phyloP scores from a whole-genome alignment of 441 rosid species.

The Breynia disticha region DNA sequence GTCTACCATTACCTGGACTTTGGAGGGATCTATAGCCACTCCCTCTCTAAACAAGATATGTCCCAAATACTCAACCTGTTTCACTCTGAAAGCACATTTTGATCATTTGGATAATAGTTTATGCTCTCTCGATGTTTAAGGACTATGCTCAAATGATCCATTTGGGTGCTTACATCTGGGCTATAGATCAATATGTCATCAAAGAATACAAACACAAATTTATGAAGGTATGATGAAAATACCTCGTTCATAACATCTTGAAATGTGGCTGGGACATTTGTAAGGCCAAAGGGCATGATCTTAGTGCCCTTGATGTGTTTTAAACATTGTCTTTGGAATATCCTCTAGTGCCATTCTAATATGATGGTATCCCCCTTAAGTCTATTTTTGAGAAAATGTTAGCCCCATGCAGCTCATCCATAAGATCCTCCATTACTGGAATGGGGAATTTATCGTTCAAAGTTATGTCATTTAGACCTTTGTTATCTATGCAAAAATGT shows the following conservation, averaged over 20 bases:
- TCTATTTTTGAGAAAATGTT: not conserved
- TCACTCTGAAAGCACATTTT: not conserved
- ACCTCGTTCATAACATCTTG: not conserved
- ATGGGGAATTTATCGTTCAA: not conserved
- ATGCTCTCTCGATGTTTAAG: not conserved
- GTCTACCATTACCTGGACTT: not conserved
- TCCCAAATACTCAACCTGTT: not conserved
- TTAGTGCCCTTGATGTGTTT: not conserved
- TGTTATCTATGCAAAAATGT: not conserved
- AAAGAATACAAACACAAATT: not conserved
- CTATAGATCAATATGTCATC: not conserved
- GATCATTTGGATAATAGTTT: not conserved
- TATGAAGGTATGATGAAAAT: not conserved
- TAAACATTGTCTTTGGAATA: not conserved
- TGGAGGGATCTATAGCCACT: not conserved
- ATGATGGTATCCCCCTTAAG: not conserved
- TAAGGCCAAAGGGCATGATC: slow-evolving; percentile 6
- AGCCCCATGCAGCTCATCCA: not conserved
- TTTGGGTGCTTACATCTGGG: not conserved
- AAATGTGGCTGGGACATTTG: not conserved
- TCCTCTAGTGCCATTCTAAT: not conserved
- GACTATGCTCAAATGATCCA: not conserved
- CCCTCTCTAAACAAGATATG: not conserved
- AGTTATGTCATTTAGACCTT: not conserved
- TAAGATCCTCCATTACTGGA: not conserved